phyloP scores from a whole-genome alignment of 768 basidiomycete genomes.

The Coprinopsis marcescibilis region DNA sequence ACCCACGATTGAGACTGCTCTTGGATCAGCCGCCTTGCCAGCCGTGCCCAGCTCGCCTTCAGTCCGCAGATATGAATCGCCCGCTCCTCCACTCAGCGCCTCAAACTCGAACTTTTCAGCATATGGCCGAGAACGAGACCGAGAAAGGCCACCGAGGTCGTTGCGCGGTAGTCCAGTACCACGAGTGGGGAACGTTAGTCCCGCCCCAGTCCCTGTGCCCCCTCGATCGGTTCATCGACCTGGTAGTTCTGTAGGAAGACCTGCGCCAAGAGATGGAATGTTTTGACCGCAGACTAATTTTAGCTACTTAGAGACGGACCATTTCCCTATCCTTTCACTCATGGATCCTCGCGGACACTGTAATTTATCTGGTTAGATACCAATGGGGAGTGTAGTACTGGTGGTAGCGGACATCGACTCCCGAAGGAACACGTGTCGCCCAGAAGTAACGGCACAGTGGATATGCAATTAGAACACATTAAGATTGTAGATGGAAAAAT shows the following conservation, averaged over 20 bases:
- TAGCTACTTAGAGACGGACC: too few species aligned
- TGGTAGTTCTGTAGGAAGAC: constrained; percentile 43
- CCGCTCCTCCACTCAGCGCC: constrained; percentile 24
- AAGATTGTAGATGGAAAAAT: too few species aligned
- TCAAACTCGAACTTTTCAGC: constrained; percentile 1
- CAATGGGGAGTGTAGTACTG: too few species aligned
- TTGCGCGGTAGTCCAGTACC: constrained; percentile 42
- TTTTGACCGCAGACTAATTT: constrained; percentile 31
- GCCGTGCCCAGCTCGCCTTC: constrained; percentile 27
- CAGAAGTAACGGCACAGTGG: too few species aligned
- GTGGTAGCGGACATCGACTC: too few species aligned
- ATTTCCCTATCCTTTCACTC: too few species aligned
- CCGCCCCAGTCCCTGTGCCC: constrained; percentile 35
- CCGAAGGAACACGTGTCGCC: too few species aligned
- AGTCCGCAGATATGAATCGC: constrained; percentile 8
- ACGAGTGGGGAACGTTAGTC: constrained; percentile 12
- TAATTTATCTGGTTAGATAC: too few species aligned
- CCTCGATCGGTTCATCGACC: constrained; percentile 61
- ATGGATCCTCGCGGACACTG: too few species aligned
- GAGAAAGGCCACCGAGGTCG: constrained; percentile 27
- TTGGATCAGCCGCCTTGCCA: constrained; percentile 21
- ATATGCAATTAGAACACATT: too few species aligned
- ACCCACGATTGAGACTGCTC: constrained; percentile 15
- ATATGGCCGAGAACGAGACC: constrained; percentile 17
- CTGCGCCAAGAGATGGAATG: constrained; percentile 57